Percentiles rank a stretch among this genome's conserved stretches.
Conservation (phyloP, 129 eudicot species). For the Centrapalus pauciflorus region DNA sequence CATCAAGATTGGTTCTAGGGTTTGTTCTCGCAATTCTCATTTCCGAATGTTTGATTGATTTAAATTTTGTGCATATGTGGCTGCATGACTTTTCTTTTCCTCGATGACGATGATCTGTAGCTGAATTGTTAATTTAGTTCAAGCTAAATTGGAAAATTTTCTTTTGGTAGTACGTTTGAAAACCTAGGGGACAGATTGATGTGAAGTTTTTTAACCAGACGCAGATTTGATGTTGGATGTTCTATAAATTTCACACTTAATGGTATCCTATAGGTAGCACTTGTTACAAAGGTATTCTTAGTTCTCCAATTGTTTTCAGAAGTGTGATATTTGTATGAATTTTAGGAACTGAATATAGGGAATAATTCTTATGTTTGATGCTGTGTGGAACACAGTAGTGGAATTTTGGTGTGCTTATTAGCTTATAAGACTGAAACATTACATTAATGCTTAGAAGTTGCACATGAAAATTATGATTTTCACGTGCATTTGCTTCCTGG, state of each 20-base stretch:
- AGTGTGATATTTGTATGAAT: not conserved
- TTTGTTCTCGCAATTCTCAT: not conserved
- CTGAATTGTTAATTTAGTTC: not conserved
- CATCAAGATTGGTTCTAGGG: slow-evolving; percentile 2
- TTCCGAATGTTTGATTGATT: not conserved
- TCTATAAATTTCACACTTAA: not conserved
- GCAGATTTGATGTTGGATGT: not conserved
- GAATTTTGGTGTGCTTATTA: not conserved
- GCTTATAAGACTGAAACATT: not conserved
- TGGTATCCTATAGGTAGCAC: not conserved
- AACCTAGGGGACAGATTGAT: slow-evolving; percentile 1
- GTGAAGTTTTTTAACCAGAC: not conserved
- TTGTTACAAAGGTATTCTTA: not conserved
- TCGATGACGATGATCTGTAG: slow-evolving; percentile 3
- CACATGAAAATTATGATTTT: not conserved
- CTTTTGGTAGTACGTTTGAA: not conserved
- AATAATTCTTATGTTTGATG: not conserved
- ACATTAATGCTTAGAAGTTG: not conserved
- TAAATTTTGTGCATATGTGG: not conserved
- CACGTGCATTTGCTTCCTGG: not conserved
- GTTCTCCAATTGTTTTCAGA: not conserved
- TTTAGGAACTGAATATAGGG: not conserved
- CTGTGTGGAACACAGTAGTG: not conserved
- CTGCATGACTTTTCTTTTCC: not conserved
- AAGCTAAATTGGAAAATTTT: not conserved